Evolutionary conservation across 2,329 filamentous ascomycete genomes (phyloP), one percentile per base, ranked within the genome.

Genomic region (Monilinia polystroma): DNA sequence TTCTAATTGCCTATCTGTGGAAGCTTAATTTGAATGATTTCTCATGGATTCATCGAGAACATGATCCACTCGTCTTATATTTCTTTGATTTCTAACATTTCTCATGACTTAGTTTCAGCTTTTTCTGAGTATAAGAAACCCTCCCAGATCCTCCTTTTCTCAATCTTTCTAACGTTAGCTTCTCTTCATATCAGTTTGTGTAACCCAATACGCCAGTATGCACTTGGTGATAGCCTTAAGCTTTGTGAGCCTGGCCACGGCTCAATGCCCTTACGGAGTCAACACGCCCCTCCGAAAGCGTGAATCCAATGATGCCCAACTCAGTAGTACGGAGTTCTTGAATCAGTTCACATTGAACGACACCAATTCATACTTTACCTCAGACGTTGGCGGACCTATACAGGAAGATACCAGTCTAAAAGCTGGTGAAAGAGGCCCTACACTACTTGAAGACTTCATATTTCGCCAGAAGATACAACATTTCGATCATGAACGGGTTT

Each of bases 391-490:
- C 14, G 87, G 85, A 0, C 88, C 88, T 0, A 87, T 92, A 52
- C 81, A 81, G 57, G 89, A 92, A 41, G 87, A 90, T 73, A 80
- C 83, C 69, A 90, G 86, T 72, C 78, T 92, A 49, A 88, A 82
- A 72, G 88, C 84, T n/a, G 90, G 90, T 2, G 81, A 84, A 10
- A 81, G 88, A 55, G 90, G 90, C 1, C 84, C 89, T 1, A 88
- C 87, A 0, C 78, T 92, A 26, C 79, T 92, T 0, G 90, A 92
- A 73, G 90, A 92, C 74, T 90, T 89, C 62, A 87, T 89, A 70
- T 88, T 90, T 74, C 83, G 89, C 43, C 88, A 92, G 73, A 91
- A 90, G 79, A 88, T 90, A 53, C 85, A 86, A 58, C 85, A 84
- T 64, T 90, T 91, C 72, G 88, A 91, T 67, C 88, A 91, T 72